phyloP scores from a whole-genome alignment of 305 asterid genomes.

The Fraxinus platypoda region DNA sequence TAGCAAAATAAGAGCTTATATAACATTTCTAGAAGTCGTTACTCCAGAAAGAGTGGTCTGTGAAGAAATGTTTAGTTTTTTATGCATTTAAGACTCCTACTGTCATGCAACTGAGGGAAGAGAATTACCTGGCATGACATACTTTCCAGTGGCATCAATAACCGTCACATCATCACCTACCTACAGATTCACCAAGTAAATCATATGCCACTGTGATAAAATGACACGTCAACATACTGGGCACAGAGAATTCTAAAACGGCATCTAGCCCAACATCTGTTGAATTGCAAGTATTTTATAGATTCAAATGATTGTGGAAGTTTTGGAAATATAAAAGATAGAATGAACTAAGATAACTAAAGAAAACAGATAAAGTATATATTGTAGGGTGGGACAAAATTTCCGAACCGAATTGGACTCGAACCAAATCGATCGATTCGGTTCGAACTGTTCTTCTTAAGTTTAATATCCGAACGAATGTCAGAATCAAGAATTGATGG shows the following conservation, averaged over 20 bases:
- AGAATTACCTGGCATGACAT: constrained; percentile 91
- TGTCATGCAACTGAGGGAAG: constrained; percentile 19
- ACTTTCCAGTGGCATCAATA: constrained; percentile 89
- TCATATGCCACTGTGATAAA: background rate
- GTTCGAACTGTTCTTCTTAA: no score
- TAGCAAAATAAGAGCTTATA: background rate
- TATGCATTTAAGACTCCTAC: constrained; percentile 10
- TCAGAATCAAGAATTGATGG: no score
- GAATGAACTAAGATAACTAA: background rate
- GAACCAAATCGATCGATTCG: no score
- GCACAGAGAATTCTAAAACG: background rate
- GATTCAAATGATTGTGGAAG: background rate
- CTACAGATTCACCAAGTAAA: constrained; percentile 40
- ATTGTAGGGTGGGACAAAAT: no score
- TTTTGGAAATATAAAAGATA: background rate
- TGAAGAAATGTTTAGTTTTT: background rate
- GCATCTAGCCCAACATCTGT: background rate
- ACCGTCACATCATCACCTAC: constrained; percentile 73
- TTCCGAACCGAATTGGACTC: no score
- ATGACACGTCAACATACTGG: background rate
- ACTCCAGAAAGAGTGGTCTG: background rate
- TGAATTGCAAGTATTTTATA: background rate
- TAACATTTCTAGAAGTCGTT: background rate
- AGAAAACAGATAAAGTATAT: background rate
- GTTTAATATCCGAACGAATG: no score